Base-by-base conservation (phyloP, 352 stramenopile species). In the Globisporangium recalcitrans region DNA sequence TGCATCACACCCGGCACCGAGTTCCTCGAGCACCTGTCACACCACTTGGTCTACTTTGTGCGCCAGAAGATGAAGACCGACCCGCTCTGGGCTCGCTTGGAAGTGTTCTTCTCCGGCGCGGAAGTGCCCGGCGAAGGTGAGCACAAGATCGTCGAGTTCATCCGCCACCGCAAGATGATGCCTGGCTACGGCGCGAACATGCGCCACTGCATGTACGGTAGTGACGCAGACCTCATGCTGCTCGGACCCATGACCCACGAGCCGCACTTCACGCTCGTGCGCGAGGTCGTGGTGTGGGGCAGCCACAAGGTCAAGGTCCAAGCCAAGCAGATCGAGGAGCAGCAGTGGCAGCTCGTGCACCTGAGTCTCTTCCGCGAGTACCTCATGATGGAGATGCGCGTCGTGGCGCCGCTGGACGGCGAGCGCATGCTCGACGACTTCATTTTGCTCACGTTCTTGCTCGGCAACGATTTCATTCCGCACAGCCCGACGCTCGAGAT, bases 391-490 rank as follows among this genome's bases (percentile, higher is more conserved):
- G 98, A 99, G 74, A 98, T 99, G 78, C 75, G 68, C 13, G 83
- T 89, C 0, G 62, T 76, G 42, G 44, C 69, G 16, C 77, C 75
- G 3, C 51, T 89, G 2, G 72, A 88, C 60, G 80, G 80, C 22
- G 98, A 99, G 72, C 83, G 97, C 19, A 92, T 98, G 60, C 94
- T 99, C 63, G 98, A 99, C 76, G 98, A 99, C 72, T 99, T 99
- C 73, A 98, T 99, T 9, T 91, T 99, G 67, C 85, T 99, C 57
- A 99, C 97, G n/a, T 99, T 99, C 72, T 79, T 99, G 44, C 88
- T 99, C 3, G 98, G 98, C 40, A 99, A 99, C 80, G 97, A 99
- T 69, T 99, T 99, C 62, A 94, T 99, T 59, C 98, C 98, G 16
- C 97, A 99, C 70, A 95, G 98, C 64, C 98, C 97, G 47, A 97